Evolutionary conservation across 106 monocot species (phyloP).

Genomic region (Acorus calamus): DNA sequence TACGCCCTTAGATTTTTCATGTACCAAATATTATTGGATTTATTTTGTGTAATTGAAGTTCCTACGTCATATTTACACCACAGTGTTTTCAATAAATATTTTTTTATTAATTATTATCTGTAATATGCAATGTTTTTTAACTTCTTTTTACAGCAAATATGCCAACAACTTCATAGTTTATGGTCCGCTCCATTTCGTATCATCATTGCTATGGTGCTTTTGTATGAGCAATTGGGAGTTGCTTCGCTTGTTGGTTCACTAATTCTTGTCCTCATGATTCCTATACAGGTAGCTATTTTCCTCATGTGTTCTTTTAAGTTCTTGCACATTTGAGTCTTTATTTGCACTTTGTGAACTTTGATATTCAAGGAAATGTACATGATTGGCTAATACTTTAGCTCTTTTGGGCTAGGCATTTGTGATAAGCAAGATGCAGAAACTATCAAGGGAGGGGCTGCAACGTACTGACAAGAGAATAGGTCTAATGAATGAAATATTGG

Average conservation of each 20-base stretch:
- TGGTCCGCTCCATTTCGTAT: conserved; percentile 99
- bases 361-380: too few species aligned
- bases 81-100: conserved; percentile 5
- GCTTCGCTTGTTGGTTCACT: conserved; percentile 74
- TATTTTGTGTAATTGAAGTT: too few species aligned
- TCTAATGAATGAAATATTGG: conserved; percentile 96
- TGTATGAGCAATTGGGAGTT: conserved; percentile 78
- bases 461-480: conserved; percentile 90
- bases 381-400: too few species aligned
- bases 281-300: conserved; percentile 30
- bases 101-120: too few species aligned
- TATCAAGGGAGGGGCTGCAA: conserved; percentile 83
- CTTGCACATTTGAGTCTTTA: too few species aligned
- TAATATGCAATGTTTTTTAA: neutral
- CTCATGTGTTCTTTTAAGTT: too few species aligned
- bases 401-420: conserved; percentile 45
- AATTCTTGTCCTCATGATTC: conserved; percentile 45
- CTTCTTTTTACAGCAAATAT: conserved; percentile 69
- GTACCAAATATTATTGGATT: neutral
- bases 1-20: neutral
- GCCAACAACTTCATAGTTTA: conserved; percentile 90
- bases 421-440: conserved; percentile 80
- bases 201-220: conserved; percentile 46
- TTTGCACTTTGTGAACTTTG: too few species aligned
- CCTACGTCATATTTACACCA: too few species aligned